Conservation (phyloP, 192 early-diverging fungal genomes). For the Ambispora gerdemannii region DNA sequence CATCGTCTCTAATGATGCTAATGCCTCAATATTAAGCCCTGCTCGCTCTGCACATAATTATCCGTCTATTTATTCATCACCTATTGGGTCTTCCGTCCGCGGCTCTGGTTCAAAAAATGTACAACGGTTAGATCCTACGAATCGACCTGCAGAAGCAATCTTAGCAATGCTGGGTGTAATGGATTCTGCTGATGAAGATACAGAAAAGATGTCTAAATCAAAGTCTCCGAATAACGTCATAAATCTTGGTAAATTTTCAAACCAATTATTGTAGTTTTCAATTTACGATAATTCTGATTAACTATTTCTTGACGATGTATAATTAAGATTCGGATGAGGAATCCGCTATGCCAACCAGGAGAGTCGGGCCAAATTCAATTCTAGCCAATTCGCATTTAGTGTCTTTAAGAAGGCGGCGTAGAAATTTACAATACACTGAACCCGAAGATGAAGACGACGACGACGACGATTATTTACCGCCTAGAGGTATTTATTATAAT, state of each 20-base stretch:
- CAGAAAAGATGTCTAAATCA: too few species aligned
- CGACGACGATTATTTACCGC: conserved; percentile 14
- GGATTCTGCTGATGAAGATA: not conserved
- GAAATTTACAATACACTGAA: not conserved
- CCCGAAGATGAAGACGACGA: not conserved
- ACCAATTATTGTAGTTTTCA: not conserved
- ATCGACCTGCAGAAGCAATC: conserved; percentile 4
- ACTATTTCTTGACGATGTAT: too few species aligned
- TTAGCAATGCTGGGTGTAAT: not conserved
- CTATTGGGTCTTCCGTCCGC: not conserved
- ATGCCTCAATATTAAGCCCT: not conserved
- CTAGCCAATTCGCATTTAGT: not conserved
- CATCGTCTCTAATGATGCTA: not conserved
- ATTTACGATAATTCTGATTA: not conserved
- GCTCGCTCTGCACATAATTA: not conserved
- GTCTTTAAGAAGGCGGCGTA: not conserved
- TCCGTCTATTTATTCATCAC: not conserved
- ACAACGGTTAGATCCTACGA: not conserved
- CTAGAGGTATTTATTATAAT: conserved; percentile 4
- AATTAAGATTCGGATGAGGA: not conserved
- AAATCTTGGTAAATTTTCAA: not conserved
- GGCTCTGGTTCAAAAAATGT: not conserved
- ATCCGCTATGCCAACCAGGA: not conserved
- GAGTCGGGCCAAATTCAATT: not conserved
- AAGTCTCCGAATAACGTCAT: not conserved